phyloP scores from a whole-genome alignment of 306 rosid genomes.

The Glycyrrhiza uralensis region DNA sequence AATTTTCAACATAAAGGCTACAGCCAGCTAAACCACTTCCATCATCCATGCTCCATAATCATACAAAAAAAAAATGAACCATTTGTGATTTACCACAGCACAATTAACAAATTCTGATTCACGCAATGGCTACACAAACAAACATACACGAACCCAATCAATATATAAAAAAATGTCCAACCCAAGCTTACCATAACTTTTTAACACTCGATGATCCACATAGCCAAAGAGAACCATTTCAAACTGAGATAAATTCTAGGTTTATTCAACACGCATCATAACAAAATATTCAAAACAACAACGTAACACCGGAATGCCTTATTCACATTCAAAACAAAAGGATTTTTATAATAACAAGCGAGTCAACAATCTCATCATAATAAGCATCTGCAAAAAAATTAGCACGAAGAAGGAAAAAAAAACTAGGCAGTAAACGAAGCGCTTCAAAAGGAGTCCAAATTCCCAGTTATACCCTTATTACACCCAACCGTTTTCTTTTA shows the following conservation, averaged over 20 bases:
- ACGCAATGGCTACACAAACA: not conserved
- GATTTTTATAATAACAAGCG: not conserved
- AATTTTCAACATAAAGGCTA: constrained; percentile 1
- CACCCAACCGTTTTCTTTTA: not conserved
- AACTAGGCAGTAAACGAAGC: not conserved
- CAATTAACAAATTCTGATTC: not conserved
- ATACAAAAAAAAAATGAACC: not conserved
- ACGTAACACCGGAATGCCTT: constrained; percentile 15
- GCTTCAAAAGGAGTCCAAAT: constrained; percentile 6
- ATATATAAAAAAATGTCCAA: not conserved
- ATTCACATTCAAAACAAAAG: constrained; percentile 36
- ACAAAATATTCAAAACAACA: not conserved
- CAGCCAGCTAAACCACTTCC: not conserved
- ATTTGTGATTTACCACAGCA: too few relatives aligned
- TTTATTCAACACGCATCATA: not conserved
- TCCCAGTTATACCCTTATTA: constrained; percentile 23
- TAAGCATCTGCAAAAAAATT: constrained; percentile 21
- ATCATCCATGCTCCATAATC: constrained; percentile 5
- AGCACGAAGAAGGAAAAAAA: not conserved
- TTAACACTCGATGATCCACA: not conserved
- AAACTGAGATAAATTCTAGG: not conserved
- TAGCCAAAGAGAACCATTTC: not conserved
- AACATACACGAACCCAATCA: not conserved
- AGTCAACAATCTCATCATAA: constrained; percentile 26
- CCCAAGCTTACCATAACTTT: not conserved